Evolutionary conservation across 176 grass and related monocot species (phyloP).

Genomic region (Puya raimondii): DNA sequence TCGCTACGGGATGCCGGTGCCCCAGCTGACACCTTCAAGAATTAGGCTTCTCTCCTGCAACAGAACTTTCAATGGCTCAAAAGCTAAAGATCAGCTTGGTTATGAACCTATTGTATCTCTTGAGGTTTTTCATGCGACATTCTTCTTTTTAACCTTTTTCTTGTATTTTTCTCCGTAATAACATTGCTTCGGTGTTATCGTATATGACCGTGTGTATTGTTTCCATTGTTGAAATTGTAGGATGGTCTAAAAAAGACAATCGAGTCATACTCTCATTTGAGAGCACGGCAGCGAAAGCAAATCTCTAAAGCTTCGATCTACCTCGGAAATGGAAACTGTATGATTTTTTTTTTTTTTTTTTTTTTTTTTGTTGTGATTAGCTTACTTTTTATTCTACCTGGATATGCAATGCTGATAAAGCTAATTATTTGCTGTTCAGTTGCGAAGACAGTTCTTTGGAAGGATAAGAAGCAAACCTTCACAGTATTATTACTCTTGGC

Average conservation of each 20-base stretch:
- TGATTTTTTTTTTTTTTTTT: neutral
- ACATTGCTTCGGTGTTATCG: neutral
- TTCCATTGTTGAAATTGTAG: conserved; percentile 37
- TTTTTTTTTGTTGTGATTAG: neutral
- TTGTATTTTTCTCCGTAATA: conserved; percentile 5
- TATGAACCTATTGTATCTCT: conserved; percentile 91
- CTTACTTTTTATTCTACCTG: conserved; percentile 5
- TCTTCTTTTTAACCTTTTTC: conserved; percentile 10
- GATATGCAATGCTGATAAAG: conserved; percentile 10
- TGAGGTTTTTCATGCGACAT: conserved; percentile 39
- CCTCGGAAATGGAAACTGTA: conserved; percentile 84
- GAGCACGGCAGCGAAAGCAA: conserved; percentile 52
- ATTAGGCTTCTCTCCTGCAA: conserved; percentile 90
- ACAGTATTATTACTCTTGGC: conserved; percentile 57
- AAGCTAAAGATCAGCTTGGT: conserved; percentile 86
- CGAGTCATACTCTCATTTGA: conserved; percentile 69
- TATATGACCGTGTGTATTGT: neutral
- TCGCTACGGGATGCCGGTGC: conserved; percentile 82
- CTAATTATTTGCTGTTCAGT: conserved; percentile 43
- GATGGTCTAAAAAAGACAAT: conserved; percentile 83
- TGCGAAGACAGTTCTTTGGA: conserved; percentile 88
- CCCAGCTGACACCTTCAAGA: conserved; percentile 95
- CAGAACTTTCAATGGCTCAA: conserved; percentile 74
- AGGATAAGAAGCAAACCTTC: conserved; percentile 74
- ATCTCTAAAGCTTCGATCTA: conserved; percentile 80